Evolutionary conservation across 148 eudicot genomes (phyloP).

Genomic region (Vaccinium macrocarpon): DNA sequence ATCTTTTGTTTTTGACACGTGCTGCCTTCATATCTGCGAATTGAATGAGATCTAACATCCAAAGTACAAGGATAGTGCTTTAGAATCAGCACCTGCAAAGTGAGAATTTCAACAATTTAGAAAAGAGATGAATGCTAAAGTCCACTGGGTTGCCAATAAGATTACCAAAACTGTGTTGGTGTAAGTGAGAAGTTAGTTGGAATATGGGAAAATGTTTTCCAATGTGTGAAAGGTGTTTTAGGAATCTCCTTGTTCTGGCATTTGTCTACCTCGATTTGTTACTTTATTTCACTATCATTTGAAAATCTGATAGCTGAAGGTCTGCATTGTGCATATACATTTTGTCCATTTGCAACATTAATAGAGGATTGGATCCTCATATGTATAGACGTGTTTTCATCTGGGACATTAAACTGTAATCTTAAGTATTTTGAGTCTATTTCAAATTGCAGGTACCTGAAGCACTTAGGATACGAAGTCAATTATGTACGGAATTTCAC

Average conservation of each 20-base stretch:
- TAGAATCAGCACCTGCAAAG: not conserved
- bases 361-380: not conserved
- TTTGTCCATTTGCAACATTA: not conserved
- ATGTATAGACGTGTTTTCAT: not conserved
- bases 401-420: not conserved
- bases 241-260: not conserved
- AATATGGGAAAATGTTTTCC: not conserved
- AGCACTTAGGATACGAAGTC: slow-evolving; percentile 70
- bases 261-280: not conserved
- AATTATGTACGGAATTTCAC: slow-evolving; percentile 90
- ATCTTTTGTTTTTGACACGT: not conserved
- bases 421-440: not conserved
- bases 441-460: slow-evolving; percentile 57
- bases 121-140: not conserved
- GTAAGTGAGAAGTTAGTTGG: not conserved
- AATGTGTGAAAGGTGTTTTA: not conserved
- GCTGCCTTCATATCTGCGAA: not conserved
- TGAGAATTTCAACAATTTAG: not conserved
- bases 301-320: not conserved
- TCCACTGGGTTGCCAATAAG: not conserved
- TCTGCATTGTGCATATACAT: not conserved
- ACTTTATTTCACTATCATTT: not conserved
- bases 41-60: slow-evolving; percentile 34
- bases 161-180: not conserved
- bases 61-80: not conserved